A percentile compares a stretch with the other conserved stretches of the same genome.
These are phyloP conservation scores for Pythium folliculosum DNA, from an alignment of 352 stramenopile species.

Conservation along the genomic window DNA sequence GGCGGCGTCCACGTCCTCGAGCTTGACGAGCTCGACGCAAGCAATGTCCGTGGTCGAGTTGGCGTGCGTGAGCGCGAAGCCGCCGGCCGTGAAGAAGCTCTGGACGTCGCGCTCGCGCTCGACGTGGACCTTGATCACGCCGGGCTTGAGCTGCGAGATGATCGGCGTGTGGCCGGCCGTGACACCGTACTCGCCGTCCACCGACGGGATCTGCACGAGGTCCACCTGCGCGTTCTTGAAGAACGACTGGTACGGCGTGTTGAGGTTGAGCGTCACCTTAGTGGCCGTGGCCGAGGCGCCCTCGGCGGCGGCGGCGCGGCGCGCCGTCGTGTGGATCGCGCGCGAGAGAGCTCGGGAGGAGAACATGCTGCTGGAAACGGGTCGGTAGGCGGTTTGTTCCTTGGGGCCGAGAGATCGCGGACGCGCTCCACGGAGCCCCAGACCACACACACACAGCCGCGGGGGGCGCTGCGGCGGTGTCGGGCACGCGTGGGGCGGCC, in stretches of 20 bases:
- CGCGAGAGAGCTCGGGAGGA: slow-evolving; percentile 54
- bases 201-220: slow-evolving; percentile 93
- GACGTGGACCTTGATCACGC: slow-evolving; percentile 90
- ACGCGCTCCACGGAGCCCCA: neutral
- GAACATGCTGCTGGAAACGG: slow-evolving; percentile 38
- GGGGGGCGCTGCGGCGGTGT: neutral
- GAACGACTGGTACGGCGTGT: slow-evolving; percentile 80
- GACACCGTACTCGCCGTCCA: slow-evolving; percentile 97
- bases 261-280: slow-evolving; percentile 88
- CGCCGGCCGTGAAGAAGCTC: slow-evolving; percentile 98
- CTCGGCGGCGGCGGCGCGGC: slow-evolving; percentile 50
- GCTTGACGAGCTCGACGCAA: slow-evolving; percentile 95
- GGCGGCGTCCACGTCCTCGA: slow-evolving; percentile 95
- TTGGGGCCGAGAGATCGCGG: neutral
- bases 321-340: slow-evolving; percentile 64
- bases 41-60: slow-evolving; percentile 97
- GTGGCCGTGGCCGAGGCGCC: slow-evolving; percentile 52
- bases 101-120: slow-evolving; percentile 88
- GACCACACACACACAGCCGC: neutral
- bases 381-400: neutral
- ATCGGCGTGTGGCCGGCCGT: slow-evolving; percentile 96
- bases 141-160: slow-evolving; percentile 97
- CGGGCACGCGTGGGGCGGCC: neutral
- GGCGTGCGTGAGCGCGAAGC: slow-evolving; percentile 96
- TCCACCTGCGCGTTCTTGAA: slow-evolving; percentile 86